A percentile compares a stretch with the other conserved stretches of the same genome.
Conservation (phyloP, 2,329 filamentous ascomycete genomes). For the Sclerotinia sclerotiorum region DNA sequence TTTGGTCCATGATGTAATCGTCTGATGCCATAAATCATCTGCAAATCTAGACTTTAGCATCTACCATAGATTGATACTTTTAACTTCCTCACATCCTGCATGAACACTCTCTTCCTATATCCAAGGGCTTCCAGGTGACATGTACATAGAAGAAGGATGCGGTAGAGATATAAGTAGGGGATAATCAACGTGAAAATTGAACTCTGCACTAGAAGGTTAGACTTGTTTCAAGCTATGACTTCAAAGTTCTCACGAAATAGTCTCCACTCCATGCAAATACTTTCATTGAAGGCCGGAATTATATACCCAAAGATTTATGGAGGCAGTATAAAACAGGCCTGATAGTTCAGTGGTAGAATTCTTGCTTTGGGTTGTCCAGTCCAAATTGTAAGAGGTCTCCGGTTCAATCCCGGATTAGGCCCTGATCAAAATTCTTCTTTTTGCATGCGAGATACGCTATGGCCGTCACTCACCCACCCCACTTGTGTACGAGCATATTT, state of each 20-base stretch:
- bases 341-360: constrained; percentile 20
- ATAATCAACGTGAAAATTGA: neutral
- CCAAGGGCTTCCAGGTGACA: no score
- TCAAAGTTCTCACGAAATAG: no score
- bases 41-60: neutral
- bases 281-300: fast-evolving
- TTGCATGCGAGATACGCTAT: neutral
- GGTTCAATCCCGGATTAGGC: constrained; percentile 17
- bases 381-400: constrained; percentile 12
- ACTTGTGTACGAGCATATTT: neutral
- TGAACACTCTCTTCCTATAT: neutral
- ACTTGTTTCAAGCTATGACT: neutral
- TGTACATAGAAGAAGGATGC: no score
- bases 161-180: neutral
- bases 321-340: neutral
- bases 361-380: constrained; percentile 3
- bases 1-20: no score
- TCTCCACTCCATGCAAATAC: neutral
- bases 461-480: neutral
- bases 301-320: neutral
- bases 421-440: fast-evolving
- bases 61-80: neutral
- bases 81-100: no score
- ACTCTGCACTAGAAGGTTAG: neutral
- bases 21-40: neutral